Base-by-base conservation (phyloP, 2,329 filamentous ascomycete genomes). In the Ophiostoma sp. region DNA sequence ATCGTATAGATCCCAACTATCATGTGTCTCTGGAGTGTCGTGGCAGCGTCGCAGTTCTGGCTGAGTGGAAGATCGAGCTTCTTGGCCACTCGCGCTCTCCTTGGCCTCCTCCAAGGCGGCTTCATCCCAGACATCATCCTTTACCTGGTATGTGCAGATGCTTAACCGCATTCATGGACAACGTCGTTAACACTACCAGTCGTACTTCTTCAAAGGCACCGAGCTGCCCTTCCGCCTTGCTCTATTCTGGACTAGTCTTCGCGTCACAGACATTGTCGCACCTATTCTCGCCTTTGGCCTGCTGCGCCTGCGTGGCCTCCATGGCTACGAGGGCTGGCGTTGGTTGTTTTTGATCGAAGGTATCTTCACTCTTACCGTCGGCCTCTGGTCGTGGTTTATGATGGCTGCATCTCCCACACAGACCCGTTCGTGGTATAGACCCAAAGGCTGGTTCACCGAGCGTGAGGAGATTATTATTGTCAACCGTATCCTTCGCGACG, bases 331-430 rank as follows among this genome's bases (percentile, higher is more conserved):
- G 6, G 77, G 77, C 4, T 79, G 77, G 77, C 72, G 77, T 45
- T 83, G 82, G 80, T 75, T 84, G 0, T 83, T 86, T 72, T 73
- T 85, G 0, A 78, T 87, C 41, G 85, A 87, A 73, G 83, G 80
- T 0, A 64, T 79, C 2, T 74, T 84, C 8, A 84, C 80, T 0
- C 73, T 81, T 0, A 45, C 77, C 1, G 63, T 71, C 40, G 83
- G 83, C 1, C 65, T 84, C 3, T 73, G 79, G 36, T 79, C 81
- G 0, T 83, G 78, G 72, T 80, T 82, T 66, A 77, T 81, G 64
- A 81, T 85, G 78, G 81, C 82, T 41, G 74, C 77, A 5, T 77
- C 76, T 0, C 76, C 76, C 5, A 76, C 76, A 0, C 78, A 82
- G 69, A 82, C 80, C 0, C 27, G 58, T 5, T 38, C 58, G 36